Evolutionary conservation across 352 stramenopile genomes (phyloP).

Genomic region (Pythium insidiosum): DNA sequence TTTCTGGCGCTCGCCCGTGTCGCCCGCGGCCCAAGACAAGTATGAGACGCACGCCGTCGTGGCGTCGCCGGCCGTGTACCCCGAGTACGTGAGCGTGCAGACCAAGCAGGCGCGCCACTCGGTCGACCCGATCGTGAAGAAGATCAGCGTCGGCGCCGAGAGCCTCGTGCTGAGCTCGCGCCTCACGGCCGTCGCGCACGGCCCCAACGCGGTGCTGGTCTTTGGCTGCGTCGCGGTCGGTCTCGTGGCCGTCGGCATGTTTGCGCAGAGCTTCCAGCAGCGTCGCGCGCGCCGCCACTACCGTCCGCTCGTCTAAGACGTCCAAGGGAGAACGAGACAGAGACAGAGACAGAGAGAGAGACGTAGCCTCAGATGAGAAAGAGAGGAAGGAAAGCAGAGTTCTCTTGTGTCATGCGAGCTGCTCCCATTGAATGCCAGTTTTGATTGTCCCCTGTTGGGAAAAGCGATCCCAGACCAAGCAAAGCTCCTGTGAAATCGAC

Average conservation of each 20-base stretch:
- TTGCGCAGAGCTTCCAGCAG: slow-evolving; percentile 32
- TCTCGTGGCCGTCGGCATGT: slow-evolving; percentile 29
- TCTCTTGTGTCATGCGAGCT: too few species aligned
- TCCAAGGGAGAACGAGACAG: not conserved
- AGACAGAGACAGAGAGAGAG: not conserved
- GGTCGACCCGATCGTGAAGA: slow-evolving; percentile 21
- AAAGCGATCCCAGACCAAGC: too few species aligned
- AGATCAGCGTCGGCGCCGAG: slow-evolving; percentile 8
- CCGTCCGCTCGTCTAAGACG: slow-evolving; percentile 32
- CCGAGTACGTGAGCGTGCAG: slow-evolving; percentile 7
- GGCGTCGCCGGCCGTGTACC: slow-evolving; percentile 8
- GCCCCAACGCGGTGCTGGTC: slow-evolving; percentile 23
- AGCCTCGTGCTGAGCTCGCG: slow-evolving; percentile 1
- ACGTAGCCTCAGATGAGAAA: not conserved
- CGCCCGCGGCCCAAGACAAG: slow-evolving; percentile 28
- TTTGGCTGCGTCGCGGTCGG: slow-evolving; percentile 26
- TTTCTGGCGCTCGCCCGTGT: slow-evolving; percentile 38
- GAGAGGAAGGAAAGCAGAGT: too few species aligned
- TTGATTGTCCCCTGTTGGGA: too few species aligned
- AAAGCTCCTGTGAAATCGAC: too few species aligned
- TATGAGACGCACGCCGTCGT: slow-evolving; percentile 21
- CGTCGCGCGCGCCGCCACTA: slow-evolving; percentile 44
- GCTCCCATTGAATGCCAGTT: too few species aligned
- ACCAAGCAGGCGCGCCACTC: slow-evolving; percentile 17
- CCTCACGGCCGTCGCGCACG: slow-evolving; percentile 14